Percentiles rank a stretch among this genome's conserved stretches.
These are phyloP conservation scores for Phycomyces blakesleeanus DNA, from an alignment of 192 early-diverging fungal species.

Conservation along the genomic window DNA sequence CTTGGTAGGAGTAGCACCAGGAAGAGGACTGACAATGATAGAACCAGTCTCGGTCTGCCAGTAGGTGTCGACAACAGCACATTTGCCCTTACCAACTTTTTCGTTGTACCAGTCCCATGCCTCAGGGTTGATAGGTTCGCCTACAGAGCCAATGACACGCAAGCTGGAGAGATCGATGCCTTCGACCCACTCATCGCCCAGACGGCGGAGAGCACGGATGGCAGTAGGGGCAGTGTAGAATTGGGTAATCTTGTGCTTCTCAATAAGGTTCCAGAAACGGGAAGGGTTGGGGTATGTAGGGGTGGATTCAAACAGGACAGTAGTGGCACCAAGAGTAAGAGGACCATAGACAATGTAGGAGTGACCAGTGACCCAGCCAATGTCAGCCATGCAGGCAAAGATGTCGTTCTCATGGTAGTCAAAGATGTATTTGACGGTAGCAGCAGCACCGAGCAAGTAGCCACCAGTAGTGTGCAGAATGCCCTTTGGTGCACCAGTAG, in stretches of 20 bases:
- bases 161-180: constrained; percentile 79
- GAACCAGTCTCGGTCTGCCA: constrained; percentile 93
- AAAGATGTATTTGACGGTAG: constrained; percentile 89
- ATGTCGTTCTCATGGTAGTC: constrained; percentile 87
- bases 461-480: constrained; percentile 93
- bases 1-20: constrained; percentile 86
- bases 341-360: constrained; percentile 94
- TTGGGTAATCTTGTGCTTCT: constrained; percentile 90
- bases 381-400: constrained; percentile 94
- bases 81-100: constrained; percentile 79
- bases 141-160: constrained; percentile 89
- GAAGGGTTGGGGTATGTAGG: constrained; percentile 87
- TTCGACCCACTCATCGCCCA: constrained; percentile 76
- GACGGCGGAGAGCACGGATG: constrained; percentile 85
- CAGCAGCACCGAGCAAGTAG: constrained; percentile 82
- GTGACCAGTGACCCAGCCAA: constrained; percentile 87
- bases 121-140: constrained; percentile 96
- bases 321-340: constrained; percentile 79
- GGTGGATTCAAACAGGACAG: constrained; percentile 90
- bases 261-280: constrained; percentile 79
- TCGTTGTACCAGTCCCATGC: constrained; percentile 97
- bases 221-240: constrained; percentile 98
- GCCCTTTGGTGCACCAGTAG: constrained; percentile 89
- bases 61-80: constrained; percentile 95
- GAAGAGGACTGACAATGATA: constrained; percentile 88